These are phyloP conservation scores for Candida taoyuanica DNA, from an alignment of 805 yeast species.

Conservation along the genomic window DNA sequence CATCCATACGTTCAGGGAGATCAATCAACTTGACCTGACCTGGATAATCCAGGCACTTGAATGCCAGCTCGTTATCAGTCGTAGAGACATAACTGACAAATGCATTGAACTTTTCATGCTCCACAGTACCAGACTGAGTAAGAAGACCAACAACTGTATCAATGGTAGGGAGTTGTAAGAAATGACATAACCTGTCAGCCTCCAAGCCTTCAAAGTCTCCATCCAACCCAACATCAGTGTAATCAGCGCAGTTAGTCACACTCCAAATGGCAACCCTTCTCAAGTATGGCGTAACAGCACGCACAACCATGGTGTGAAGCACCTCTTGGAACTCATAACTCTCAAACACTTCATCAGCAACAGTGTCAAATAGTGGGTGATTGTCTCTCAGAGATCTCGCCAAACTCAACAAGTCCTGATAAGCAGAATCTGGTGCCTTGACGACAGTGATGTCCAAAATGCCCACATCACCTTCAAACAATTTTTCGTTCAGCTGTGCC, in stretches of 20 bases:
- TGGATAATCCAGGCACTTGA: constrained; percentile 50
- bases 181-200: constrained; percentile 46
- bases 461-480: constrained; percentile 27
- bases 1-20: constrained; percentile 64
- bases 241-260: constrained; percentile 47
- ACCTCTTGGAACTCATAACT: constrained; percentile 32
- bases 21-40: constrained; percentile 55
- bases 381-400: constrained; percentile 22
- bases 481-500: constrained; percentile 23
- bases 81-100: constrained; percentile 17
- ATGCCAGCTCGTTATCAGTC: constrained; percentile 21
- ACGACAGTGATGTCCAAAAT: constrained; percentile 34
- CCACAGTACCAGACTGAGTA: constrained; percentile 21
- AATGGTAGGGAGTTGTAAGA: constrained; percentile 44
- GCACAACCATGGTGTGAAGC: constrained; percentile 50
- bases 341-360: constrained; percentile 27
- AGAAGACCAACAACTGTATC: constrained; percentile 19
- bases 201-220: constrained; percentile 36
- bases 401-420: constrained; percentile 6
- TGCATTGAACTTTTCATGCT: constrained; percentile 18
- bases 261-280: constrained; percentile 57
- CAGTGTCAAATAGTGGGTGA: constrained; percentile 25
- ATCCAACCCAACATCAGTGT: constrained; percentile 31
- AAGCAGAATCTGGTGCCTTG: constrained; percentile 10
- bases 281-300: constrained; percentile 57